Evolutionary conservation across 805 yeast genomes (phyloP).

Genomic region (Ogataea sp.): DNA sequence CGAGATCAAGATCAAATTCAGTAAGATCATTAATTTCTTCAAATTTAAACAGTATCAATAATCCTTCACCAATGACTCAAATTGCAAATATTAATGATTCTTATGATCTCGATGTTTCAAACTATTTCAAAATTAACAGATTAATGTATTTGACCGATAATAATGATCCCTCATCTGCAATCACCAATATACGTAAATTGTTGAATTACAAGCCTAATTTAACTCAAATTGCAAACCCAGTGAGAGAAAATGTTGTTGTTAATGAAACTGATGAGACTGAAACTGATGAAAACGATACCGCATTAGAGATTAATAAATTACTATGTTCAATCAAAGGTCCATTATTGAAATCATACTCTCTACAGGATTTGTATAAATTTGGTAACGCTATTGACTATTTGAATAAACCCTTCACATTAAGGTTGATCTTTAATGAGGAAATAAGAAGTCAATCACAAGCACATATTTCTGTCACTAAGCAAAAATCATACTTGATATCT

Average conservation of each 20-base stretch:
- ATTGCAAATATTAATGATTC: background rate
- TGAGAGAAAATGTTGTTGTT: background rate
- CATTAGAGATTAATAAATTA: background rate
- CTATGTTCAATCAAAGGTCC: slow-evolving; percentile 3
- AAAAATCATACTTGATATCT: slow-evolving; percentile 16
- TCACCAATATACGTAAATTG: slow-evolving; percentile 5
- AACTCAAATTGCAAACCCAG: background rate
- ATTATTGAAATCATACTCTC: slow-evolving; percentile 12
- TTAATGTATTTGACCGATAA: background rate
- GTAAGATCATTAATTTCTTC: background rate
- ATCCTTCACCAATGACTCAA: background rate
- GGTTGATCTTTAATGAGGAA: slow-evolving; percentile 21
- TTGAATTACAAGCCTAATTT: slow-evolving; percentile 8
- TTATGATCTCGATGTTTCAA: background rate
- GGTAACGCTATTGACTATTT: slow-evolving; percentile 25
- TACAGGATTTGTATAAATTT: slow-evolving; percentile 22
- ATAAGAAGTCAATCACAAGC: too few species aligned
- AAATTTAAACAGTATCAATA: too few species aligned
- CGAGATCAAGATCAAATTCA: background rate
- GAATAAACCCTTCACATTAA: slow-evolving; percentile 21
- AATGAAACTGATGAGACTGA: background rate
- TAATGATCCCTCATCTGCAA: background rate
- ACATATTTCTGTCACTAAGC: too few species aligned
- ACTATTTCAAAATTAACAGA: background rate
- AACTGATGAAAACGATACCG: background rate